These are phyloP conservation scores for Yamadazyma atmosphaerica DNA, from an alignment of 1,139 yeast species.

Conservation along the genomic window DNA sequence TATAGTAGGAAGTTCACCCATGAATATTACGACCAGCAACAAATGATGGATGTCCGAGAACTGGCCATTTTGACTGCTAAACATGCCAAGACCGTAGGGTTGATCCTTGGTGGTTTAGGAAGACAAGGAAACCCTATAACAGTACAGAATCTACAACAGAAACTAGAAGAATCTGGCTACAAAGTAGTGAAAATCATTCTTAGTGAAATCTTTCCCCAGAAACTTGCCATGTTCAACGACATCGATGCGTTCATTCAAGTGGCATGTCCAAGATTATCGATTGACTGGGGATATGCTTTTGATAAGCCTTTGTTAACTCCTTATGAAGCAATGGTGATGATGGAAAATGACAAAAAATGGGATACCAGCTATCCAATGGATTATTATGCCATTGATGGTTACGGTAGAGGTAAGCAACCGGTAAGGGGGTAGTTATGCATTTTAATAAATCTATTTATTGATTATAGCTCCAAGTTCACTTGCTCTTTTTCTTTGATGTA, in stretches of 20 bases:
- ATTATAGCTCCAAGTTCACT: conserved; percentile 4
- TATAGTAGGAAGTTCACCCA: conserved; percentile 87
- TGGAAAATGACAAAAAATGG: conserved; percentile 74
- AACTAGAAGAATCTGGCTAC: conserved; percentile 54
- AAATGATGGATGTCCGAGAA: conserved; percentile 70
- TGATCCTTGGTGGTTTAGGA: conserved; percentile 93
- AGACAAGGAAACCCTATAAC: conserved; percentile 92
- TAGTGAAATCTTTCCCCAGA: conserved; percentile 92
- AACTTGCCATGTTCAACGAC: conserved; percentile 90
- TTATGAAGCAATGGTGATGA: conserved; percentile 91
- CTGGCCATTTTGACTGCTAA: conserved; percentile 68
- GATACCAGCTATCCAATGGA: conserved; percentile 87
- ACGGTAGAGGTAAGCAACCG: conserved; percentile 85
- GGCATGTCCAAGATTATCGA: conserved; percentile 94
- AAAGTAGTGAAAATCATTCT: conserved; percentile 79
- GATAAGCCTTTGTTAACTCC: conserved; percentile 91
- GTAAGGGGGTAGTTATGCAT: conserved; percentile 17
- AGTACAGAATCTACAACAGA: conserved; percentile 59
- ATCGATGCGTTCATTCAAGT: conserved; percentile 96
- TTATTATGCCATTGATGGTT: conserved; percentile 86
- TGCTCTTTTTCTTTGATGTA: conserved; percentile 13
- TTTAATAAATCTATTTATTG: background rate
- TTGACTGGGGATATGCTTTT: conserved; percentile 99
- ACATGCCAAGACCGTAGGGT: conserved; percentile 69
- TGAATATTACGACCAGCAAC: conserved; percentile 84